Conservation (phyloP, 2,329 filamentous ascomycete species). For the Aspergillus calidoustus region DNA sequence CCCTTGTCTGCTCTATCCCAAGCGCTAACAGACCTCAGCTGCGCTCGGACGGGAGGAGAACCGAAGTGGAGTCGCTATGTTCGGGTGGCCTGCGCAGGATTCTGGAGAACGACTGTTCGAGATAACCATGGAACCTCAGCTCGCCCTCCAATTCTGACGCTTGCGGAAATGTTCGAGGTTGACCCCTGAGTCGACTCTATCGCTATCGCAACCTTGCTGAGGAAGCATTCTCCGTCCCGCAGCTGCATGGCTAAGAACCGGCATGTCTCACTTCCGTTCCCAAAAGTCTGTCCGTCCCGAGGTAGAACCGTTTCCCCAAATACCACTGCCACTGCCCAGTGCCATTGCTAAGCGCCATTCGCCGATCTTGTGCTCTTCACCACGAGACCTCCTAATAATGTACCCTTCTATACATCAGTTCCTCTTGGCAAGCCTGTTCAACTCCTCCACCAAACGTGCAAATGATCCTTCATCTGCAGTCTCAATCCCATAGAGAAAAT, state of each 20-base stretch:
- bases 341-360: background rate
- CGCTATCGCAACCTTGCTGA: background rate
- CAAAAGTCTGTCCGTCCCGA: background rate
- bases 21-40: background rate
- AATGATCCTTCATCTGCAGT: background rate
- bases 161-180: background rate
- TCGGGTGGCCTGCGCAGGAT: slow-evolving; percentile 9
- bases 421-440: background rate
- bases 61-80: slow-evolving; percentile 7
- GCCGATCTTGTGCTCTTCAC: background rate
- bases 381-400: background rate
- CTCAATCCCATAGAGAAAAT: background rate
- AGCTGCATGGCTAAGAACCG: background rate
- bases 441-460: background rate
- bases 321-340: background rate
- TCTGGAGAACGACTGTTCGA: slow-evolving; percentile 24
- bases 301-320: background rate
- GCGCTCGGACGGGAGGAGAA: background rate
- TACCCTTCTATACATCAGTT: background rate
- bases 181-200: background rate
- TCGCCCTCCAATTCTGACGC: background rate
- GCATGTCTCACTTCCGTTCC: background rate
- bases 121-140: slow-evolving; percentile 24
- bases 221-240: background rate
- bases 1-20: background rate